Evolutionary conservation across 768 basidiomycete genomes (phyloP).

Genomic region (Boletus huronensis): DNA sequence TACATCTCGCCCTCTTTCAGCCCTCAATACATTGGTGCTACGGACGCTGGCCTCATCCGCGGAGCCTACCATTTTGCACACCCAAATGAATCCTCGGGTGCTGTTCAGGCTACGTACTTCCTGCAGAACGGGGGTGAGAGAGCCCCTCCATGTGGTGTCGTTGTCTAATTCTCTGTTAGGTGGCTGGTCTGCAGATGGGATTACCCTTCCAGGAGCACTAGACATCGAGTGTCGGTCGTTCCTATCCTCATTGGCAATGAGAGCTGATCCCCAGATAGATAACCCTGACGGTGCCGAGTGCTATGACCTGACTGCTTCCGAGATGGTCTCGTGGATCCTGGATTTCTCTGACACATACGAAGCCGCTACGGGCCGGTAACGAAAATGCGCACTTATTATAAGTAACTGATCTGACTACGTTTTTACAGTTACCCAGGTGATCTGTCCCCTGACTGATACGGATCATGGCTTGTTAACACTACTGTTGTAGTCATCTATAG

Average conservation of each 20-base stretch:
- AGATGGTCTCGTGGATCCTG: conserved; percentile 62
- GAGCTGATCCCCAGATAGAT: conserved; percentile 32
- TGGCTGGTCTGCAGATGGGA: conserved; percentile 53
- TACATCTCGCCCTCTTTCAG: conserved; percentile 34
- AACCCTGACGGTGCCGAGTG: conserved; percentile 51
- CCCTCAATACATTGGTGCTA: conserved; percentile 54
- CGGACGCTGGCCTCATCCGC: conserved; percentile 52
- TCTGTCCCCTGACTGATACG: not conserved
- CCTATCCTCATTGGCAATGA: not conserved
- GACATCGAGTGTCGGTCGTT: conserved; percentile 55
- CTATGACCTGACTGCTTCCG: conserved; percentile 48
- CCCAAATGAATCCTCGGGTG: conserved; percentile 51
- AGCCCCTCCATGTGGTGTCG: not conserved
- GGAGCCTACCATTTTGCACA: conserved; percentile 62
- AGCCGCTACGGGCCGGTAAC: conserved; percentile 43
- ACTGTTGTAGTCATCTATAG: conserved; percentile 50
- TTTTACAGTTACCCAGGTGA: conserved; percentile 40
- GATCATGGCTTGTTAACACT: not conserved
- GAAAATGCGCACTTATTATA: not conserved
- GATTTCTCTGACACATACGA: conserved; percentile 63
- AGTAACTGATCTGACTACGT: not conserved
- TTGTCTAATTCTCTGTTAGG: conserved; percentile 27
- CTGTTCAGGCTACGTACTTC: conserved; percentile 58
- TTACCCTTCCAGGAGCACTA: conserved; percentile 60
- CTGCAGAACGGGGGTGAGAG: conserved; percentile 49